Evolutionary conservation across 352 stramenopile genomes (phyloP), one percentile per base, ranked within the genome.

Genomic region (Bremia lactucae): DNA sequence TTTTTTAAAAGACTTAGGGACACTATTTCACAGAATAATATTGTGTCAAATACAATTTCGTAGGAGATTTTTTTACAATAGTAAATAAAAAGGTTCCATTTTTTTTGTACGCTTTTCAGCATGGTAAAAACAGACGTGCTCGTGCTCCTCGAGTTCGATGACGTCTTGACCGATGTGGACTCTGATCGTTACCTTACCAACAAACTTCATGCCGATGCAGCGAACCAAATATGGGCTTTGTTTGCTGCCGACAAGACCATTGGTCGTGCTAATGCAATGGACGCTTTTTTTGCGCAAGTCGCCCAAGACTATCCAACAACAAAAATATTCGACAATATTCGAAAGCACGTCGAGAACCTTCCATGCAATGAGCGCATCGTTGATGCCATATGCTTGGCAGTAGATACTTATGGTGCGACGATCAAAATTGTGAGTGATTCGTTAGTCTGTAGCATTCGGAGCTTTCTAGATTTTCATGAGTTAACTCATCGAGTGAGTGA

Each of bases 91-190:
- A 29, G 10, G n/a, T n/a, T n/a, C n/a, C n/a, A 29, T 29, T 6
- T 29, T 6, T 29, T 29, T 29, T 29, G 24, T 10, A 29, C 28
- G 4, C 13, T 37, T 20, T 18, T 14, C 19, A 44, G 34, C 31
- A 15, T 6, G 14, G 36, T 18, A 10, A 16, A 8, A 5, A 25
- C 42, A 13, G 46, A 61, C 8, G 52, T 60, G 20, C 48, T 83
- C 36, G 62, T 81, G 16, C 48, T 85, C 14, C 73, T 81, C 34
- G 62, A 68, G 47, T 79, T 69, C 22, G 65, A 85, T 47, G 34
- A 52, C 15, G 64, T 53, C 34, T 49, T 81, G 25, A 61, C 73
- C 11, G 55, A 82, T 31, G 48, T 53, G 20, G 68, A 86, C 59
- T 68, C 68, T 41, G 54, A 65, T 31, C 42, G 57, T 18, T 59